Percentiles rank a stretch among this genome's conserved stretches.
Evolutionary conservation across 345 rosid genomes (phyloP).

Genomic region (Litchi chinensis): DNA sequence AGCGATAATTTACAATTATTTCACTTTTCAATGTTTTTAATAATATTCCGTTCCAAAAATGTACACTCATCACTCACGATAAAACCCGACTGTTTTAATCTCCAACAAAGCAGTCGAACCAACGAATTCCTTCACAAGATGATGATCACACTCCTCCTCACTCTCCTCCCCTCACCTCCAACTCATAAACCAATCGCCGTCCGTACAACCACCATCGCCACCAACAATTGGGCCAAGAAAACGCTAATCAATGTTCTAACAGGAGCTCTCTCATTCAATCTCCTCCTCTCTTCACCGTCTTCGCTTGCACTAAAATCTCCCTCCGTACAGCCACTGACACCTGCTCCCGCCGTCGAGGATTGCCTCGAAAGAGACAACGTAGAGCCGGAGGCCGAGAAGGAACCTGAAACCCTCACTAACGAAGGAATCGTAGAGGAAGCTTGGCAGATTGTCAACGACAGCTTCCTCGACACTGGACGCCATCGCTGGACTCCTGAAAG

Average conservation of each 20-base stretch:
- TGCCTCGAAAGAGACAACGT: constrained; percentile 55
- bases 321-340: constrained; percentile 18
- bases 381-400: constrained; percentile 34
- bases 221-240: constrained; percentile 36
- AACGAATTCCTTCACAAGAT: not conserved
- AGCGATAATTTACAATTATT: too few species aligned
- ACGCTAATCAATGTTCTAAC: constrained; percentile 41
- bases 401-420: constrained; percentile 47
- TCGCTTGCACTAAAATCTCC: constrained; percentile 46
- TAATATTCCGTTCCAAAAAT: too few species aligned
- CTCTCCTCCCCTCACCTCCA: constrained; percentile 25
- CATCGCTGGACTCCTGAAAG: constrained; percentile 65
- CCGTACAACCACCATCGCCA: not conserved
- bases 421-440: constrained; percentile 86
- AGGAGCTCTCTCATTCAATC: constrained; percentile 64
- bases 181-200: constrained; percentile 13
- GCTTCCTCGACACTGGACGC: constrained; percentile 58
- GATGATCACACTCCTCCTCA: constrained; percentile 30
- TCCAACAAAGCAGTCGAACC: not conserved
- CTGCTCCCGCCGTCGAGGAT: constrained; percentile 35
- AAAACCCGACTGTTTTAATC: too few species aligned
- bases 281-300: constrained; percentile 57
- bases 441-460: constrained; percentile 85
- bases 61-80: too few species aligned
- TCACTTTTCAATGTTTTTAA: too few species aligned